These are phyloP conservation scores for Exophiala viscosa DNA, from an alignment of 2,329 filamentous ascomycete species.

Conservation along the genomic window DNA sequence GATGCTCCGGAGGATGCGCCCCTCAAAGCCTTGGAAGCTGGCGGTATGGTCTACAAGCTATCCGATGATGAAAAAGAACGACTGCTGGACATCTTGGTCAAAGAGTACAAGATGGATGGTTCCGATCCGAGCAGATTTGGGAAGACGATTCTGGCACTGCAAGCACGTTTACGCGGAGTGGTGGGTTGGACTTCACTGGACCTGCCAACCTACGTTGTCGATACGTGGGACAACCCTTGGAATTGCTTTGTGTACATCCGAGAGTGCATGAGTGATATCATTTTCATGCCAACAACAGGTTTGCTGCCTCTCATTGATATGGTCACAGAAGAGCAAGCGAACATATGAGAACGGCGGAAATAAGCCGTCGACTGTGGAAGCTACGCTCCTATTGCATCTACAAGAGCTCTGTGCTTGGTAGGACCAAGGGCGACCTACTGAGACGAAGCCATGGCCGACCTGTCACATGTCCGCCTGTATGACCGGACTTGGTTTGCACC, in stretches of 20 bases:
- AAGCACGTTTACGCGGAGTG: conserved; percentile 21
- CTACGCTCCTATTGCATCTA: too few species aligned
- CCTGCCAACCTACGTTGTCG: conserved; percentile 25
- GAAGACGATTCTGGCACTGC: conserved; percentile 26
- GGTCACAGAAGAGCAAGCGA: too few species aligned
- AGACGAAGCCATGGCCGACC: too few species aligned
- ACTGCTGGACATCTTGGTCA: conserved; percentile 22
- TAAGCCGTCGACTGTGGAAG: too few species aligned
- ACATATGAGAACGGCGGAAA: too few species aligned
- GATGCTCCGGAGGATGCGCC: conserved; percentile 24
- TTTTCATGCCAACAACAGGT: conserved; percentile 21
- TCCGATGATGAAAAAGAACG: conserved; percentile 16
- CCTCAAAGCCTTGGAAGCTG: conserved; percentile 18
- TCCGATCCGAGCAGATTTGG: conserved; percentile 25
- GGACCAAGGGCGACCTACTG: too few species aligned
- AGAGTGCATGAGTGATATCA: conserved; percentile 27
- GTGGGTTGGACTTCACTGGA: conserved; percentile 25
- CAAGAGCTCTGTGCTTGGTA: too few species aligned
- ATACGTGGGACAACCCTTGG: conserved; percentile 29
- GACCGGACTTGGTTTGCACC: too few species aligned
- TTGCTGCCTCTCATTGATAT: conserved; percentile 24
- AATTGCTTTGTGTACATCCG: conserved; percentile 26
- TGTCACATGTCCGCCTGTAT: too few species aligned
- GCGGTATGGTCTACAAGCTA: conserved; percentile 21
- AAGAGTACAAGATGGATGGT: conserved; percentile 27